A percentile compares a stretch with the other conserved stretches of the same genome.
These are phyloP conservation scores for Trichoderma koningii DNA, from an alignment of 2,329 filamentous ascomycete species.

Conservation along the genomic window DNA sequence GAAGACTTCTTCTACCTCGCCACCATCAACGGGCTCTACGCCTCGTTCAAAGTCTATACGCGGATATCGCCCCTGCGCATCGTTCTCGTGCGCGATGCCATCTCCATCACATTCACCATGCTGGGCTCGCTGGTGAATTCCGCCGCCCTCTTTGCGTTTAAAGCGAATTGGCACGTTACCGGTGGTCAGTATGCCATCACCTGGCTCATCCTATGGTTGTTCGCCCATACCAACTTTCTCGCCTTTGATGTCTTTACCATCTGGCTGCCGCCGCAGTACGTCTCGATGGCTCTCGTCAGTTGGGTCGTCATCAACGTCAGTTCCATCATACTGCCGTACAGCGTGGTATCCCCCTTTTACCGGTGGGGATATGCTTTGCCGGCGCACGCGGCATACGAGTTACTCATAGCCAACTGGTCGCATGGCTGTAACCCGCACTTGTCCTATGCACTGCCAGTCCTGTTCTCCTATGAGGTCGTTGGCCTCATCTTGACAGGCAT, in stretches of 20 bases:
- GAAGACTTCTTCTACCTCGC: conserved; percentile 34
- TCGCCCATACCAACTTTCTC: conserved; percentile 32
- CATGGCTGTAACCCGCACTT: conserved; percentile 32
- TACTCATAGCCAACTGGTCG: conserved; percentile 31
- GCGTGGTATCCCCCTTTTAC: conserved; percentile 30
- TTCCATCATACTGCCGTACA: conserved; percentile 30
- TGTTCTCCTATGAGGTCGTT: conserved; percentile 31
- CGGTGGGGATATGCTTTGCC: conserved; percentile 30
- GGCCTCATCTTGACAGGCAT: conserved; percentile 26
- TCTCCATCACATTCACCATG: conserved; percentile 30
- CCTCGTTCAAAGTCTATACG: conserved; percentile 32
- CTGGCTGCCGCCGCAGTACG: conserved; percentile 31
- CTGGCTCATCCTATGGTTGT: conserved; percentile 32
- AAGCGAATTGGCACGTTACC: conserved; percentile 27
- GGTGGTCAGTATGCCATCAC: conserved; percentile 29
- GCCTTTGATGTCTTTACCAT: conserved; percentile 32
- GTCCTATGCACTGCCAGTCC: conserved; percentile 29
- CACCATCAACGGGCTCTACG: conserved; percentile 32
- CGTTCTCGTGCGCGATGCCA: conserved; percentile 29
- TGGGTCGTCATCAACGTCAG: conserved; percentile 32
- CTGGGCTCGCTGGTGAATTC: conserved; percentile 29
- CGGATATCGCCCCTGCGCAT: conserved; percentile 24
- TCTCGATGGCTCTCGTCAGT: conserved; percentile 31
- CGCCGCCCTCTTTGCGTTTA: conserved; percentile 30
- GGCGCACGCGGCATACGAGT: conserved; percentile 31